A percentile compares a stretch with the other conserved stretches of the same genome.
phyloP scores from a whole-genome alignment of 805 yeast species.

The Priceomyces haplophilus region DNA sequence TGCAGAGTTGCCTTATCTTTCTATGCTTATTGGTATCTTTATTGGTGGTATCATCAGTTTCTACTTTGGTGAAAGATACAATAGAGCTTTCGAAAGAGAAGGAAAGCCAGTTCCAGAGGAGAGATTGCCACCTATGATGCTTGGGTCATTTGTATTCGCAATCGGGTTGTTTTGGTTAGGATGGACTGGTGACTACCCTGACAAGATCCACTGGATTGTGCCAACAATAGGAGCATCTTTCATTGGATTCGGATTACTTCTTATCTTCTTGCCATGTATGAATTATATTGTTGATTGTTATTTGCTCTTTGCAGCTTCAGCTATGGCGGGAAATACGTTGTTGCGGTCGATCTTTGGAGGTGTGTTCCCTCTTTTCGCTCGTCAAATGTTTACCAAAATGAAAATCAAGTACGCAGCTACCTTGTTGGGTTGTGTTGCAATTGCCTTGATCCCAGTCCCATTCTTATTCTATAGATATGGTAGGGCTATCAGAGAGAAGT shows the following conservation, averaged over 20 bases:
- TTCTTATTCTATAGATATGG: constrained; percentile 53
- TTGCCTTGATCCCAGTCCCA: constrained; percentile 55
- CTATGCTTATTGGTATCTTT: constrained; percentile 34
- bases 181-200: constrained; percentile 79
- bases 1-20: constrained; percentile 26
- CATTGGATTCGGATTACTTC: constrained; percentile 46
- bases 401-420: constrained; percentile 56
- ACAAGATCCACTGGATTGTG: constrained; percentile 75
- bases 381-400: constrained; percentile 48
- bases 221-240: constrained; percentile 46
- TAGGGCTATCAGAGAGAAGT: constrained; percentile 23
- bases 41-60: constrained; percentile 27
- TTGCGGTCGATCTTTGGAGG: constrained; percentile 59
- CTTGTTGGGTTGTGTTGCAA: constrained; percentile 50
- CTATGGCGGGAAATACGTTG: constrained; percentile 63
- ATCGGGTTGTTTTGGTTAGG: constrained; percentile 81
- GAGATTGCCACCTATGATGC: constrained; percentile 73
- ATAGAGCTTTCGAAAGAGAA: constrained; percentile 45
- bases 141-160: constrained; percentile 69
- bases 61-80: constrained; percentile 16
- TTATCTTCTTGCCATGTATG: constrained; percentile 57
- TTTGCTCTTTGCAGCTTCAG: constrained; percentile 57
- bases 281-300: constrained; percentile 63
- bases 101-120: constrained; percentile 72
- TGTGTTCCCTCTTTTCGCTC: constrained; percentile 58